Evolutionary conservation across 1,284 basidiomycete genomes (phyloP).

Genomic region (Hortiboletus rubellus): DNA sequence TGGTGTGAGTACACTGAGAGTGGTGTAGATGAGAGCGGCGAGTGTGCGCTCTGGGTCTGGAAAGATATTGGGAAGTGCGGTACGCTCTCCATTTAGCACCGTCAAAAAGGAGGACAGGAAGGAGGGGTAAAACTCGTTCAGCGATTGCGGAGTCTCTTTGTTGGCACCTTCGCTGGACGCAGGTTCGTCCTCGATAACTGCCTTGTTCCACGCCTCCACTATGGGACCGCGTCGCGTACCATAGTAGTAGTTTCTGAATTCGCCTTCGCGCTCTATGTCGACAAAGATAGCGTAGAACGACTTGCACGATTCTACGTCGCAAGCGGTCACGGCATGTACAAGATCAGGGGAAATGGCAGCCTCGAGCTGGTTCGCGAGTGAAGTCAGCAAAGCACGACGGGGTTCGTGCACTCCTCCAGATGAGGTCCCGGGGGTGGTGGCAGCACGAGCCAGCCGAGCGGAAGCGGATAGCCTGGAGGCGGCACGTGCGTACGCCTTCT

Average conservation of each 20-base stretch:
- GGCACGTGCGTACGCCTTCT: conserved; percentile 79
- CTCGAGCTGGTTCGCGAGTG: conserved; percentile 91
- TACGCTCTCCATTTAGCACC: conserved; percentile 70
- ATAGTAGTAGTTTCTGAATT: conserved; percentile 93
- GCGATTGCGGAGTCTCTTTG: conserved; percentile 36
- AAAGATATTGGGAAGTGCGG: conserved; percentile 79
- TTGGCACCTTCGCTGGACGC: conserved; percentile 26
- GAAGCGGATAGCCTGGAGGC: conserved; percentile 88
- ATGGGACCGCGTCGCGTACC: conserved; percentile 70
- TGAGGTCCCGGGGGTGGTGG: conserved; percentile 45
- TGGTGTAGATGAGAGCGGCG: conserved; percentile 78
- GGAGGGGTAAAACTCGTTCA: conserved; percentile 67
- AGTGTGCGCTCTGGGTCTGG: conserved; percentile 74
- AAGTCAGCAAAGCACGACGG: conserved; percentile 80
- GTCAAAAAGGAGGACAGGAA: conserved; percentile 73
- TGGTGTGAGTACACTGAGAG: conserved; percentile 76
- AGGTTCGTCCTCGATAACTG: conserved; percentile 43
- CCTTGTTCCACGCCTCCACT: conserved; percentile 67
- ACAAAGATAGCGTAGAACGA: conserved; percentile 84
- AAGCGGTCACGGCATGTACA: conserved; percentile 75
- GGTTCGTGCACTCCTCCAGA: conserved; percentile 60
- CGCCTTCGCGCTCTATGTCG: conserved; percentile 85
- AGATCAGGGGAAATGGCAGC: conserved; percentile 84
- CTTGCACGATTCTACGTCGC: conserved; percentile 72
- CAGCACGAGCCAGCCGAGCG: conserved; percentile 77